These are phyloP conservation scores for Besnoitia besnoiti DNA, from an alignment of 169 alveolate species.

Conservation along the genomic window DNA sequence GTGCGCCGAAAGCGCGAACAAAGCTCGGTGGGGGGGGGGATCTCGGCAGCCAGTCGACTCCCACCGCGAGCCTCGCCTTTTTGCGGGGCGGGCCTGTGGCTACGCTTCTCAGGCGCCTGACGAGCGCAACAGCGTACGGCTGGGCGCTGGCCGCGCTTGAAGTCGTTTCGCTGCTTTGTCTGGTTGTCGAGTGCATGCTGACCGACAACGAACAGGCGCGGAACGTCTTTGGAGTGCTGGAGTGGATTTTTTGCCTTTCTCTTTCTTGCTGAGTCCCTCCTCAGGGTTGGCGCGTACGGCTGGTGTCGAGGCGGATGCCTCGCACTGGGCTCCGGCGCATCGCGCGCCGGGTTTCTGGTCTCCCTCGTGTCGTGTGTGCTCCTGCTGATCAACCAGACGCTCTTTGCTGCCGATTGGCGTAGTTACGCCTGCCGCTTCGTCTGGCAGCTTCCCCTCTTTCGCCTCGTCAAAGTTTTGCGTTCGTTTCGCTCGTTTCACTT, in stretches of 20 bases:
- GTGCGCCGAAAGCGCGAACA: not conserved
- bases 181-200: constrained; percentile 53
- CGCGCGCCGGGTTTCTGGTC: not conserved
- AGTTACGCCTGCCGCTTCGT: not conserved
- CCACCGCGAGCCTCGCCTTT: not conserved
- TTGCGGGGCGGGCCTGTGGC: constrained; percentile 4
- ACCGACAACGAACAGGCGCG: not conserved
- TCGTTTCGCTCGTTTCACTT: not conserved
- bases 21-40: not conserved
- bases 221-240: constrained; percentile 15
- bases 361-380: not conserved
- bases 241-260: not conserved
- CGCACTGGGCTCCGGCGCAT: not conserved
- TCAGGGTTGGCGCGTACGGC: not conserved
- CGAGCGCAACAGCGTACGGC: constrained; percentile 35
- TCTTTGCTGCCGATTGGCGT: not conserved
- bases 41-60: not conserved
- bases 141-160: constrained; percentile 49
- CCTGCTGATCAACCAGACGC: not conserved
- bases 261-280: not conserved
- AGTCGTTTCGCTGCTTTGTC: constrained; percentile 44
- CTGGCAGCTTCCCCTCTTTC: not conserved
- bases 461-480: not conserved
- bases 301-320: not conserved
- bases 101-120: constrained; percentile 16